A percentile compares a stretch with the other conserved stretches of the same genome.
Evolutionary conservation across 2,329 filamentous ascomycete genomes (phyloP).

Genomic region (Tympanopsis confertula): DNA sequence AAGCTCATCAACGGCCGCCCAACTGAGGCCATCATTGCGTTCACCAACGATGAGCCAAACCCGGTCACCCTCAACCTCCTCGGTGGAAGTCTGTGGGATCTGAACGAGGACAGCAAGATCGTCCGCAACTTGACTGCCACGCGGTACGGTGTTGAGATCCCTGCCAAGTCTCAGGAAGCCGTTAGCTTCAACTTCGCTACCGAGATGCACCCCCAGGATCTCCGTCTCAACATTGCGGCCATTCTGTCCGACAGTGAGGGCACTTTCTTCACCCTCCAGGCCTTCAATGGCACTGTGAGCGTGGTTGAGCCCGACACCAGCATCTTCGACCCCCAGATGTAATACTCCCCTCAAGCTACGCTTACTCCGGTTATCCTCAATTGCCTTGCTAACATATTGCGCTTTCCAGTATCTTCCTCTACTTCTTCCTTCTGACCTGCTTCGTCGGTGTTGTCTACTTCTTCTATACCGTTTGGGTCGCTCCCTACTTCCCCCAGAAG

Average conservation of each 20-base stretch:
- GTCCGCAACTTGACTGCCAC: slow-evolving; percentile 49
- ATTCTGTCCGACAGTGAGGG: slow-evolving; percentile 39
- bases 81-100: slow-evolving; percentile 42
- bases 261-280: slow-evolving; percentile 40
- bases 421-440: slow-evolving; percentile 46
- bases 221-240: slow-evolving; percentile 43
- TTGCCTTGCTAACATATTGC: slow-evolving; percentile 4
- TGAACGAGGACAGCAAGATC: slow-evolving; percentile 20
- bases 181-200: slow-evolving; percentile 49
- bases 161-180: slow-evolving; percentile 41
- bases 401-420: slow-evolving; percentile 49
- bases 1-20: slow-evolving; percentile 56
- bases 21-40: slow-evolving; percentile 43
- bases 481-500: slow-evolving; percentile 53
- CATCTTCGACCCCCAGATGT: slow-evolving; percentile 59
- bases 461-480: slow-evolving; percentile 59
- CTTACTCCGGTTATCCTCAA: slow-evolving; percentile 3
- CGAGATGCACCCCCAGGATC: slow-evolving; percentile 53
- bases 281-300: slow-evolving; percentile 51
- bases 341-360: slow-evolving; percentile 13
- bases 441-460: slow-evolving; percentile 52
- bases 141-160: slow-evolving; percentile 43
- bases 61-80: slow-evolving; percentile 44
- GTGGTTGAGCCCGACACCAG: slow-evolving; percentile 55
- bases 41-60: slow-evolving; percentile 47